phyloP scores from a whole-genome alignment of 495 filamentous ascomycete species.

The Peziza echinospora region DNA sequence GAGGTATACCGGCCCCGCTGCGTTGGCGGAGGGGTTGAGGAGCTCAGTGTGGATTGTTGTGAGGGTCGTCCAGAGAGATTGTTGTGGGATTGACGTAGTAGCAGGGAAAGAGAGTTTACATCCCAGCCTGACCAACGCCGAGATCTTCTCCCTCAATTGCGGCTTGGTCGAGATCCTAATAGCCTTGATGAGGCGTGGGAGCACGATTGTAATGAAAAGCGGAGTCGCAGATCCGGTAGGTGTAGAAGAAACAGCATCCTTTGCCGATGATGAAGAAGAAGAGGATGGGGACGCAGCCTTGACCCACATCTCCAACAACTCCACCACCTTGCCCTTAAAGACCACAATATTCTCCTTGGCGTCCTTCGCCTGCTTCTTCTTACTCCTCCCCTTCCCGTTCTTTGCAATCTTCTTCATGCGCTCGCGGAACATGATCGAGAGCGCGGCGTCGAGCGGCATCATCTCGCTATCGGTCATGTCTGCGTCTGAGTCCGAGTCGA shows the following conservation, averaged over 20 bases:
- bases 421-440: conserved; percentile 65
- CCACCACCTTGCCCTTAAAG: conserved; percentile 85
- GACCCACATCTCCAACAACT: conserved; percentile 66
- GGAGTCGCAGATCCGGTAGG: conserved; percentile 26
- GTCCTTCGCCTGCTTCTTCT: conserved; percentile 63
- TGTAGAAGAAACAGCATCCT: conserved; percentile 45
- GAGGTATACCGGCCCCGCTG: conserved; percentile 28
- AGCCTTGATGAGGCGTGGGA: conserved; percentile 39
- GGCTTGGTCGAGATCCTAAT: conserved; percentile 52
- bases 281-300: conserved; percentile 58
- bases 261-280: conserved; percentile 38
- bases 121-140: conserved; percentile 15
- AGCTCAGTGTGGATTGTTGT: conserved; percentile 51
- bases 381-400: conserved; percentile 30
- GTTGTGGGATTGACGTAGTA: conserved; percentile 15
- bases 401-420: conserved; percentile 30
- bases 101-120: conserved; percentile 11
- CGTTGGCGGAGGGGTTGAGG: conserved; percentile 32
- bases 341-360: conserved; percentile 77
- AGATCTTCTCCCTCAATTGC: conserved; percentile 31
- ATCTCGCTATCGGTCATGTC: conserved; percentile 94
- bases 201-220: conserved; percentile 24
- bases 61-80: conserved; percentile 34
- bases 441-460: conserved; percentile 64
- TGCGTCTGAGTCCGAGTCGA: conserved; percentile 34